Conservation (phyloP, 441 rosid species). For the Aquilaria agallochum region DNA sequence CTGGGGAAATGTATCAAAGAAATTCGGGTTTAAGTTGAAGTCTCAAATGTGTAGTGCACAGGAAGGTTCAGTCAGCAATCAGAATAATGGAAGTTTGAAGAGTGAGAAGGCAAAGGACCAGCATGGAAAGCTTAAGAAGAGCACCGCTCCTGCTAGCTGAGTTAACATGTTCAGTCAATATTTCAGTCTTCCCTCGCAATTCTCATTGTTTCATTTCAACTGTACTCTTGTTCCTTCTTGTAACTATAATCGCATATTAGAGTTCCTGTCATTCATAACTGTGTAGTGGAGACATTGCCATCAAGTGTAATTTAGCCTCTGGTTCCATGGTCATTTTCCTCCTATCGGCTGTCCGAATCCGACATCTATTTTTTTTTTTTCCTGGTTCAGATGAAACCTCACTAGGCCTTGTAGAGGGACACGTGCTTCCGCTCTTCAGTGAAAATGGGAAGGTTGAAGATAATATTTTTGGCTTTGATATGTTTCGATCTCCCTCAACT, state of each 20-base stretch:
- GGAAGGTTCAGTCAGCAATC: constrained; percentile 79
- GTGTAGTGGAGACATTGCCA: constrained; percentile 8
- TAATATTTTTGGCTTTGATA: too few species aligned
- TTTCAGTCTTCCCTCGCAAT: background rate
- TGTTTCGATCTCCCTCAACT: too few species aligned
- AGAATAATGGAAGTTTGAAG: constrained; percentile 45
- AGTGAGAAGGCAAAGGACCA: constrained; percentile 57
- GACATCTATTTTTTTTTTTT: too few species aligned
- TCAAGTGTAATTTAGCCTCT: constrained; percentile 4
- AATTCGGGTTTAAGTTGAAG: constrained; percentile 78
- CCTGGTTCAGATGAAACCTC: too few species aligned
- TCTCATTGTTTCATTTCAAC: constrained; percentile 10
- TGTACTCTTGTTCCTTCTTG: constrained; percentile 13
- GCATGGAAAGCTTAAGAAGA: constrained; percentile 65
- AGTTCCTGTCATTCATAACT: constrained; percentile 1
- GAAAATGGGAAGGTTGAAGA: too few species aligned
- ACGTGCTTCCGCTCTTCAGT: too few species aligned
- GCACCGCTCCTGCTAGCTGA: constrained; percentile 38
- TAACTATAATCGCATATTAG: constrained; percentile 16
- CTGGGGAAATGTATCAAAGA: constrained; percentile 81
- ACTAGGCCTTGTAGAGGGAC: too few species aligned
- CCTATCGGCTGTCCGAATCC: too few species aligned
- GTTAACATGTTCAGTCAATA: background rate
- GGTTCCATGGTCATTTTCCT: too few species aligned
- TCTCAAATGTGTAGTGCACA: constrained; percentile 98